Base-by-base conservation (phyloP, 495 filamentous ascomycete genomes). In the Penicillium paxilli region DNA sequence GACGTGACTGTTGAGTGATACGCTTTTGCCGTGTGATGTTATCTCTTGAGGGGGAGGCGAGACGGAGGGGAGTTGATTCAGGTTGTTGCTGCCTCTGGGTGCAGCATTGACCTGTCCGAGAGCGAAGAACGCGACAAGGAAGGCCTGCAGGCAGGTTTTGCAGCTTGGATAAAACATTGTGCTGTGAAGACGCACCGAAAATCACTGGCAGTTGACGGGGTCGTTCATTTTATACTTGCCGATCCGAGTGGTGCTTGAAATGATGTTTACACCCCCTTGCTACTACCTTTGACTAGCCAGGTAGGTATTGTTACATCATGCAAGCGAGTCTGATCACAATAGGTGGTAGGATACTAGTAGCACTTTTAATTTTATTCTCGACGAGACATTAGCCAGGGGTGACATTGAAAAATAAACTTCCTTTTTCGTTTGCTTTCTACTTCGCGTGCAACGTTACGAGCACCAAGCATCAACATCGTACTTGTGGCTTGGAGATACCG, bases 251-350 rank as follows among this genome's bases (percentile, higher is more conserved):
- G 11, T 12, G n/a, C 3, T 12, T 32, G 12, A 14, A 14, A 14
- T 32, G 11, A 14, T 38, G 24, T 26, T 28, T 23, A 46, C 32
- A 23, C 26, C 30, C 47, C 30, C 47, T 57, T 47, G 33, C 32
- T 35, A 21, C 41, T 9, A 37, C 22, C n/a, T 24, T 16, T 38
- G 35, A 38, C 42, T 30, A 21, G 28, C 49, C 16, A 5, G 30
- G 44, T n/a, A n/a, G n/a, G n/a, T n/a, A n/a, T n/a, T n/a, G n/a
- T 57, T 57, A 57, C 54, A 57, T 57, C 30, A 41, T 52, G 40
- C 32, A 26, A 14, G 16, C 25, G 38, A 33, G 24, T 32, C 38
- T 40, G 35, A 41, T 23, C 38, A 51, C 26, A 19, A 24, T 17
- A 51, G 26, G 49, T 23, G 33, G 26, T 37, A 51, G n/a, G n/a